Base-by-base conservation (phyloP, 2,329 filamentous ascomycete species). In the Trichoderma koningii region DNA sequence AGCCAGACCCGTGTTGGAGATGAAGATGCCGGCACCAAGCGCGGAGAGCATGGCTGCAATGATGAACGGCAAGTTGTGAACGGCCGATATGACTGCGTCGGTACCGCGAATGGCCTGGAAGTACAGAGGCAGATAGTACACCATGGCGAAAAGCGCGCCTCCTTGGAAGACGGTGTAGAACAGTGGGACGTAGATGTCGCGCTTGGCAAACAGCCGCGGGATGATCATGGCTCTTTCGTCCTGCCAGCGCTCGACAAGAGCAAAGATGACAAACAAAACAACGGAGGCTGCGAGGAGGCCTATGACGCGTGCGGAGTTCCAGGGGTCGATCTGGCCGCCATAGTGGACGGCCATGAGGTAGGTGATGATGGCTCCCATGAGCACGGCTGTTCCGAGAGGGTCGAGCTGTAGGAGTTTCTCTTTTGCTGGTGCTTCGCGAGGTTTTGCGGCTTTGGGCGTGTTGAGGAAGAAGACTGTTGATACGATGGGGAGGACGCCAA, bases 281-380 rank as follows among this genome's bases (percentile, higher is more conserved):
- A 67, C 69, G 10, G 73, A 75, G 10, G 74, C 71, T 41, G 76
- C 74, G 30, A 81, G 70, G 1, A 80, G 73, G 1, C 73, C 77
- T 41, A 81, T 74, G 42, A 80, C 73, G 9, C 69, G 71, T 10
- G 71, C 66, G 17, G 69, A 71, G 28, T 70, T 69, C 79, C 80
- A 82, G 0, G 73, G n/a, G 42, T 76, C 73, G n/a, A 71, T 69
- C 14, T 70, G 73, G 7, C 77, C 78, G 30, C 77, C 78, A 75
- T 76, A 82, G 66, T 82, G 77, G 7, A 84, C 70, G 5, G 80
- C 81, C 14, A 83, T 71, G 2, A 83, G 69, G 7, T 83, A 75
- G 69, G 79, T 80, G 30, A 80, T 70, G 15, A 80, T 76, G 1
- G 77, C 69, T 2, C 66, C 68, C 23, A 71, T 68, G 53, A 76